Conservation (phyloP, 805 yeast genomes). For the Pichia cephalocereana region DNA sequence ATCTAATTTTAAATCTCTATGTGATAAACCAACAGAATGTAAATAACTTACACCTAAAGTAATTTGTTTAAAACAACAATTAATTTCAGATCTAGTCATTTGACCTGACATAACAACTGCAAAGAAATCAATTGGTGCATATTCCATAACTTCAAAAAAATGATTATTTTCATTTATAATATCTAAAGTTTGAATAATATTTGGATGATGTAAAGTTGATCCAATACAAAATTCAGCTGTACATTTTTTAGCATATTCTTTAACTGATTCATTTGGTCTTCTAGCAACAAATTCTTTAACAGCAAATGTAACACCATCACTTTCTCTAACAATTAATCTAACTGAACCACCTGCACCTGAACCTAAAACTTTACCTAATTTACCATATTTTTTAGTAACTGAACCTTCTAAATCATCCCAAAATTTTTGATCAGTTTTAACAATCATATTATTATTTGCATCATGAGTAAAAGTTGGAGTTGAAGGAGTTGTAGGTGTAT, state of each 20-base stretch:
- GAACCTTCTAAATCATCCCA: slow-evolving; percentile 46
- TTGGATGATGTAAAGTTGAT: slow-evolving; percentile 72
- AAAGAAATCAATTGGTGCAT: slow-evolving; percentile 76
- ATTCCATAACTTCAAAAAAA: slow-evolving; percentile 78
- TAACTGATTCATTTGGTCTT: slow-evolving; percentile 57
- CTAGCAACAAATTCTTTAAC: slow-evolving; percentile 75
- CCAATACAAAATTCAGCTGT: slow-evolving; percentile 88
- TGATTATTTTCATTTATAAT: slow-evolving; percentile 60
- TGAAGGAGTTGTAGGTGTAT: slow-evolving; percentile 8
- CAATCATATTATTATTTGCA: slow-evolving; percentile 31
- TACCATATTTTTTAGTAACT: slow-evolving; percentile 56
- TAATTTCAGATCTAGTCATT: slow-evolving; percentile 73
- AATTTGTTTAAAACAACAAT: slow-evolving; percentile 72
- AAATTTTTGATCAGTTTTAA: slow-evolving; percentile 28
- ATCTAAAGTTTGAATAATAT: slow-evolving; percentile 70
- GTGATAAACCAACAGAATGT: slow-evolving; percentile 74
- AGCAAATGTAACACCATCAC: slow-evolving; percentile 67
- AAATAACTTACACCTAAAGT: slow-evolving; percentile 63
- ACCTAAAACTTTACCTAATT: slow-evolving; percentile 65
- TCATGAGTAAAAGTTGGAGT: slow-evolving; percentile 32
- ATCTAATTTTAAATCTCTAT: slow-evolving; percentile 73
- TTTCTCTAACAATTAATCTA: slow-evolving; percentile 56
- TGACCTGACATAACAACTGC: slow-evolving; percentile 82
- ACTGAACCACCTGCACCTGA: slow-evolving; percentile 89
- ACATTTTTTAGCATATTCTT: slow-evolving; percentile 78